phyloP scores from a whole-genome alignment of 768 basidiomycete species.

The Leccinum broughii region DNA sequence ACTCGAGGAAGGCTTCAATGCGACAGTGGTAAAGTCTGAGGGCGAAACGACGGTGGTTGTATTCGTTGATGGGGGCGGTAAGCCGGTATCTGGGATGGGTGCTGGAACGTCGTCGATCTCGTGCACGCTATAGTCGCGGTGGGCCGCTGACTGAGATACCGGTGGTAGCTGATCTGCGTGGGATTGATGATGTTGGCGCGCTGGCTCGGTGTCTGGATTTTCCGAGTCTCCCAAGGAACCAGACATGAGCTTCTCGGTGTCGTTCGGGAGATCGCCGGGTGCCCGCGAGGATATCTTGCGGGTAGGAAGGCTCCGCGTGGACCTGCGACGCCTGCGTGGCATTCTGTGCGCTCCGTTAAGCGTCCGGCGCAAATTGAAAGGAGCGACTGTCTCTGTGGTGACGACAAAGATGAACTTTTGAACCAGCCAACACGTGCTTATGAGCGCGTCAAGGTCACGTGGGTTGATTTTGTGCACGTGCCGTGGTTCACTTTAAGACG shows the following conservation, averaged over 20 bases:
- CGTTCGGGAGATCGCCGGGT: constrained; percentile 12
- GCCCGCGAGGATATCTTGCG: constrained; percentile 15
- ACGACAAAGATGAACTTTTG: constrained; percentile 2
- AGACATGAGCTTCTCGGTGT: constrained; percentile 26
- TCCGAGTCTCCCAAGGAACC: constrained; percentile 1
- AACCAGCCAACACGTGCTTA: constrained; percentile 24
- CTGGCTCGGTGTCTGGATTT: constrained; percentile 1
- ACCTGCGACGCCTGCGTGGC: constrained; percentile 19
- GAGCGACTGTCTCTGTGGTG: constrained; percentile 21
- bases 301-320: constrained; percentile 1
- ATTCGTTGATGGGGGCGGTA: constrained; percentile 26
- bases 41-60: constrained; percentile 5
- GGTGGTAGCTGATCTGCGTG: constrained; percentile 12
- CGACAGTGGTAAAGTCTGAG: constrained; percentile 20
- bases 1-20: constrained; percentile 17
- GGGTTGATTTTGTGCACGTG: constrained; percentile 29
- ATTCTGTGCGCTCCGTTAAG: constrained; percentile 16
- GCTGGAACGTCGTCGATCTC: constrained; percentile 32
- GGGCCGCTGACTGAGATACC: constrained; percentile 13
- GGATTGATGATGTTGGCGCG: constrained; percentile 5
- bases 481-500: neutral
- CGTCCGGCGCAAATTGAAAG: constrained; percentile 30
- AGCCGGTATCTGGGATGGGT: constrained; percentile 34
- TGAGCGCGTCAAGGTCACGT: constrained; percentile 31
- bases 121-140: constrained; percentile 29